Evolutionary conservation across 495 filamentous ascomycete genomes (phyloP), one percentile per base, ranked within the genome.

Genomic region (Cryomyces minteri): DNA sequence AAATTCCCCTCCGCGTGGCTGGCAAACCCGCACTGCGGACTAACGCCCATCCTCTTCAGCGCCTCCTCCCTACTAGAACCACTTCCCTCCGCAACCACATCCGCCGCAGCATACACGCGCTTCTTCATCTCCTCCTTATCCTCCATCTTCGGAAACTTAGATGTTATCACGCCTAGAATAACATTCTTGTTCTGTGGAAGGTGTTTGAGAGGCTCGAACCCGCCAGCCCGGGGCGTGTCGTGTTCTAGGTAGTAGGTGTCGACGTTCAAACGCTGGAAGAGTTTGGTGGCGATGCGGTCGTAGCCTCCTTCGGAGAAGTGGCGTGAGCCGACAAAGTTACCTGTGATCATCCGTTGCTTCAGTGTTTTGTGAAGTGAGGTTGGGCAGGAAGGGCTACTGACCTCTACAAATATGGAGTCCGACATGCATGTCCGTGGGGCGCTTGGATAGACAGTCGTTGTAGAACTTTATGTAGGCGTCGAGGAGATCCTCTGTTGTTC

Each of bases 241-340:
- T 73, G 80, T 61, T 81, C 77, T 48, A 81, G 69, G 57, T 80
- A 80, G 62, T 76, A 81, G 2, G 74, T 79, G 48, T 76, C 68
- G 28, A 79, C 76, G 49, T 80, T 68, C 41, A 80, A 67, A 33
- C 70, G 67, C 57, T 71, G 64, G 62, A 81, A 80, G 32, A 81
- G 59, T 52, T 72, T 72, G 63, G 73, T 69, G 5, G 77, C 77
- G 30, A 81, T 78, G 42, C 69, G 69, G 58, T 81, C 77, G 55
- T 81, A 81, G 7, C 74, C 75, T 41, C 77, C 77, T 58, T 79
- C 72, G 32, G 76, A 70, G 54, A 81, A 81, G 61, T 62, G 73
- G 56, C 53, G 68, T 55, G 64, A 62, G 33, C 60, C 62, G 41
- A 70, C 63, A 51, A 68, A 74, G 55, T 78, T 79, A 7, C 76